These are phyloP conservation scores for Daedaleopsis nitida DNA, from an alignment of 768 basidiomycete species.

Conservation along the genomic window DNA sequence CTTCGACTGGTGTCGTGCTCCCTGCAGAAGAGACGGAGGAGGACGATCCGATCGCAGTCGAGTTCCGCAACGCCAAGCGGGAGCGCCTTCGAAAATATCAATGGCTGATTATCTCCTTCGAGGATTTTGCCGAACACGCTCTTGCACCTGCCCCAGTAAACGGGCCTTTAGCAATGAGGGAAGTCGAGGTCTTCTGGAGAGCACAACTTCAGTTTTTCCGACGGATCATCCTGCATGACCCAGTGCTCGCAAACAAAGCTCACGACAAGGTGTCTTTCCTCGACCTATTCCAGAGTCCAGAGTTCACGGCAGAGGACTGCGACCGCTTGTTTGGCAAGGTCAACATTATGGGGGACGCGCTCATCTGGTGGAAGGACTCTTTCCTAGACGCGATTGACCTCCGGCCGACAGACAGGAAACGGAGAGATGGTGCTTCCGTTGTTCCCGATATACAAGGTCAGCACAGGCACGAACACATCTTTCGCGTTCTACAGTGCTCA, in stretches of 20 bases:
- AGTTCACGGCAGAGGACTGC: constrained; percentile 2
- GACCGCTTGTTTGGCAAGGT: neutral
- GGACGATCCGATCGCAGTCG: too few relatives aligned
- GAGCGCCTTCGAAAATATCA: too few relatives aligned
- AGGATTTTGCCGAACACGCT: too few relatives aligned
- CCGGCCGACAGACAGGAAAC: neutral
- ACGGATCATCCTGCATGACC: constrained; percentile 1
- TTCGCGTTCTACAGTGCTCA: neutral
- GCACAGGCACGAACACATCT: too few relatives aligned
- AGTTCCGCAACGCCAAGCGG: too few relatives aligned
- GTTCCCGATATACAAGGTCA: neutral
- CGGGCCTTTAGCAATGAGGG: neutral
- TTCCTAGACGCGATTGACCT: neutral
- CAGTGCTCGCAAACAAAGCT: neutral
- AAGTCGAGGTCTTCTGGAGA: neutral
- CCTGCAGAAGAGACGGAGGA: neutral
- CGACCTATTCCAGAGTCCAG: constrained; percentile 2
- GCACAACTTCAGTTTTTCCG: neutral
- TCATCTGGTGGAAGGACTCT: constrained; percentile 10
- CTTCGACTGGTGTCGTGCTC: too few relatives aligned
- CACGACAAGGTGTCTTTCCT: constrained; percentile 1
- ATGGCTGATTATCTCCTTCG: too few relatives aligned
- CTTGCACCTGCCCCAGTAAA: too few relatives aligned
- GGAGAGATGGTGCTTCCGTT: neutral
- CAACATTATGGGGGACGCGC: neutral